Conservation (phyloP, 768 basidiomycete species). For the Agaricus bisporus region DNA sequence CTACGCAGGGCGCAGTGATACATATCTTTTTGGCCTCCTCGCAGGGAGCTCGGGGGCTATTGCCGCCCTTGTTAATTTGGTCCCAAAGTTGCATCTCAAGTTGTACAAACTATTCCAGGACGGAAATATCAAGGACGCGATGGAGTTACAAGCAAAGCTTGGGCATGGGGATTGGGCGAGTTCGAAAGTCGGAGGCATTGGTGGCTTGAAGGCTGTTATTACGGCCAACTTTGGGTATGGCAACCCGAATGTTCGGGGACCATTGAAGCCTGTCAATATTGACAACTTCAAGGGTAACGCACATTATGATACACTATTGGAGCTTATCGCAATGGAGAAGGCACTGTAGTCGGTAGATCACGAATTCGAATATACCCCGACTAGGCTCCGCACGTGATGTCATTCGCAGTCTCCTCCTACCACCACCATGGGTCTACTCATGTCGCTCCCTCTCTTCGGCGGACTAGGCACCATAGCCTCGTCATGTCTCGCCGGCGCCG, state of each 20-base stretch:
- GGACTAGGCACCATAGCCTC: conserved; percentile 65
- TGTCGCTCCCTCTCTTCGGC: conserved; percentile 71
- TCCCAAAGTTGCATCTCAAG: conserved; percentile 51
- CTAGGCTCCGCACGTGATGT: background rate
- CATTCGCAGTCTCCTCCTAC: background rate
- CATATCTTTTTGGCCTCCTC: conserved; percentile 56
- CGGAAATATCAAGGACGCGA: conserved; percentile 53
- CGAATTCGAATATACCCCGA: background rate
- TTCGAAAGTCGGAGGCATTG: conserved; percentile 59
- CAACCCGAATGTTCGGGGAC: conserved; percentile 37
- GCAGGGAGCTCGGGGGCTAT: conserved; percentile 63
- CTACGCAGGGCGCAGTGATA: conserved; percentile 72
- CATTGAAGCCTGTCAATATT: conserved; percentile 35
- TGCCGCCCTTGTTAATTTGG: conserved; percentile 54
- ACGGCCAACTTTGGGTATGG: conserved; percentile 63
- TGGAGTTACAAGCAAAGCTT: conserved; percentile 52
- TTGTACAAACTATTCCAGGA: conserved; percentile 44
- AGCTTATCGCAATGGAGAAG: conserved; percentile 43
- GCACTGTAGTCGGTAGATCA: background rate
- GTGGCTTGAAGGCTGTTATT: conserved; percentile 62
- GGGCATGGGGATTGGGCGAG: conserved; percentile 65
- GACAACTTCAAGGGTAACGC: conserved; percentile 31
- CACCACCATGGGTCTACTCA: conserved; percentile 58
- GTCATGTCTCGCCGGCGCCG: conserved; percentile 77
- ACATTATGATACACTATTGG: conserved; percentile 34